These are phyloP conservation scores for Graphium sp. DNA, from an alignment of 2,329 filamentous ascomycete genomes.

Conservation along the genomic window DNA sequence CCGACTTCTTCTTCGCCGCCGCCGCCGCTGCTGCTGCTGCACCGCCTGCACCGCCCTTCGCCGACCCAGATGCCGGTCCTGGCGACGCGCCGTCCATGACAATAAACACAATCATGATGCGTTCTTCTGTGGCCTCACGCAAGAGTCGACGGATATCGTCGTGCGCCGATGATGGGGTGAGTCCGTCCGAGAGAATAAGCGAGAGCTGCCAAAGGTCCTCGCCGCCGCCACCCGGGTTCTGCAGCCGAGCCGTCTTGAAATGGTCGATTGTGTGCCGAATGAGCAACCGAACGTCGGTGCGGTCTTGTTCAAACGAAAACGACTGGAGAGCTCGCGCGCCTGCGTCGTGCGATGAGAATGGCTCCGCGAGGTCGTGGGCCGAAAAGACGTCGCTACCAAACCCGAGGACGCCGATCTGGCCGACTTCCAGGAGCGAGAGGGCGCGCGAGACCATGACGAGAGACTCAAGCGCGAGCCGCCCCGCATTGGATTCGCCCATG, in stretches of 20 bases:
- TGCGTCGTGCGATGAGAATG: conserved; percentile 41
- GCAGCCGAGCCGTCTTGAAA: conserved; percentile 61
- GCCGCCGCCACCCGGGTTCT: conserved; percentile 24
- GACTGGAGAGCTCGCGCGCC: conserved; percentile 20
- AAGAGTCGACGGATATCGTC: conserved; percentile 68
- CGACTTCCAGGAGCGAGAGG: conserved; percentile 83
- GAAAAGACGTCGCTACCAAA: conserved; percentile 76
- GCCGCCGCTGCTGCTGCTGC: background rate
- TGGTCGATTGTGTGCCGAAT: conserved; percentile 62
- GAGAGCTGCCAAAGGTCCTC: conserved; percentile 88
- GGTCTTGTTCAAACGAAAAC: conserved; percentile 72
- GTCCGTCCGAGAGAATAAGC: conserved; percentile 82
- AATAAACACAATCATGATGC: conserved; percentile 97
- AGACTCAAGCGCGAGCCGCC: conserved; percentile 77
- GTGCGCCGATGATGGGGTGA: conserved; percentile 70
- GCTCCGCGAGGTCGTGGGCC: conserved; percentile 69
- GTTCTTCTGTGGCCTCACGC: conserved; percentile 74
- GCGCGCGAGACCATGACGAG: conserved; percentile 80
- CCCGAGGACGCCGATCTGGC: conserved; percentile 78
- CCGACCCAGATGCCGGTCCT: no score
- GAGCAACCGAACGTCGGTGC: conserved; percentile 71
- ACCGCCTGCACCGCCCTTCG: no score
- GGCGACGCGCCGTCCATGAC: conserved; percentile 62
- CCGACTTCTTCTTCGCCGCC: conserved; percentile 13
- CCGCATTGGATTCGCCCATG: conserved; percentile 71